phyloP scores from a whole-genome alignment of 176 grass and related monocot species.

The Musa beccarii region DNA sequence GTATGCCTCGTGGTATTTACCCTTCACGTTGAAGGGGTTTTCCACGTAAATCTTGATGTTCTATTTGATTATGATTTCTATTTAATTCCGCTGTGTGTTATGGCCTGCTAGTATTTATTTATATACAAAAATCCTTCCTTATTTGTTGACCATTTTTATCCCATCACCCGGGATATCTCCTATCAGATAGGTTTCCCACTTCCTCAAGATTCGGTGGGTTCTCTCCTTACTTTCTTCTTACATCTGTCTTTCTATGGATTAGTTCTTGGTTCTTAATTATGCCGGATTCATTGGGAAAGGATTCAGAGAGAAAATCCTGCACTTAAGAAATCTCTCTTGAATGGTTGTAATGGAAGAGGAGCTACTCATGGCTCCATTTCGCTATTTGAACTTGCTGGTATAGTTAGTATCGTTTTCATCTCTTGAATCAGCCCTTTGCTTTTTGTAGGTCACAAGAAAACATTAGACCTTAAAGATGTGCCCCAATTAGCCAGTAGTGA shows the following conservation, averaged over 20 bases:
- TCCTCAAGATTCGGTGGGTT: constrained; percentile 6
- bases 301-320: neutral
- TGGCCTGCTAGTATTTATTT: too few species aligned
- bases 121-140: too few species aligned
- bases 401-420: neutral
- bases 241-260: neutral
- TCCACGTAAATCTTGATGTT: too few species aligned
- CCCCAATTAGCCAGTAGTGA: neutral
- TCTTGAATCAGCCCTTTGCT: constrained; percentile 14
- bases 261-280: constrained; percentile 3
- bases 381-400: neutral
- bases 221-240: constrained; percentile 1
- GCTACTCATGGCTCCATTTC: neutral
- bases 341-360: neutral
- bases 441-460: constrained; percentile 3
- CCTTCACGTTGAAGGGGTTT: too few species aligned
- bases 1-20: too few species aligned
- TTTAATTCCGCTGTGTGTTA: too few species aligned
- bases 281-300: neutral
- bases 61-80: too few species aligned
- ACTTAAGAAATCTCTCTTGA: constrained; percentile 4
- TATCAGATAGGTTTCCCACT: neutral
- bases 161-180: too few species aligned
- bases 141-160: too few species aligned
- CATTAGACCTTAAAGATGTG: constrained; percentile 1